Evolutionary conservation across 2,329 filamentous ascomycete genomes (phyloP).

Genomic region (Onygenales sp.): DNA sequence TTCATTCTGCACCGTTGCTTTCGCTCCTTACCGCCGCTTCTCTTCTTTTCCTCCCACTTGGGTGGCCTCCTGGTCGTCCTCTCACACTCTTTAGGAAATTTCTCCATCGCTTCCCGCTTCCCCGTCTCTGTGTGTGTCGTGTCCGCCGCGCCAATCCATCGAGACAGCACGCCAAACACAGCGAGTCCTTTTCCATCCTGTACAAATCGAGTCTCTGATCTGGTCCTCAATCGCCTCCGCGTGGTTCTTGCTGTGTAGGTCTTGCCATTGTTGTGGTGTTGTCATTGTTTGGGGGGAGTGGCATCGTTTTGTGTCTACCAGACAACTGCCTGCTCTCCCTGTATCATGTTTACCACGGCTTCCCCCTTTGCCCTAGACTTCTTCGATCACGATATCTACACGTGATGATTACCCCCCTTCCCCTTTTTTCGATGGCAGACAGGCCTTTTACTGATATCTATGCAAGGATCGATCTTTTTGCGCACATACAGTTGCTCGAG

Average conservation of each 20-base stretch:
- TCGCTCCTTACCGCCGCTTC: slow-evolving; percentile 7
- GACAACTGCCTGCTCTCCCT: neutral
- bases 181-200: neutral
- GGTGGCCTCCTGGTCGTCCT: slow-evolving; percentile 29
- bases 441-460: neutral
- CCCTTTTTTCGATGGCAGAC: neutral
- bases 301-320: neutral
- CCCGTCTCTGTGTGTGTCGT: neutral
- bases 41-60: slow-evolving; percentile 31
- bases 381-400: neutral
- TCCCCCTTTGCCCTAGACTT: neutral
- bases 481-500: neutral
- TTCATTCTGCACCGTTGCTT: slow-evolving; percentile 9
- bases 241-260: no score
- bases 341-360: neutral
- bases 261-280: neutral
- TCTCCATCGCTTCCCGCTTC: neutral
- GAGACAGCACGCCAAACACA: neutral
- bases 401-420: neutral
- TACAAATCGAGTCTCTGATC: neutral
- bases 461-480: neutral
- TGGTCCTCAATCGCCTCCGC: neutral
- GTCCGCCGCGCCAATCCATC: neutral
- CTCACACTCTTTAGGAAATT: slow-evolving; percentile 32
- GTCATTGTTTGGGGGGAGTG: neutral